These are phyloP conservation scores for Oryza brachyantha DNA, from an alignment of 176 grass and related monocot genomes.

Conservation along the genomic window DNA sequence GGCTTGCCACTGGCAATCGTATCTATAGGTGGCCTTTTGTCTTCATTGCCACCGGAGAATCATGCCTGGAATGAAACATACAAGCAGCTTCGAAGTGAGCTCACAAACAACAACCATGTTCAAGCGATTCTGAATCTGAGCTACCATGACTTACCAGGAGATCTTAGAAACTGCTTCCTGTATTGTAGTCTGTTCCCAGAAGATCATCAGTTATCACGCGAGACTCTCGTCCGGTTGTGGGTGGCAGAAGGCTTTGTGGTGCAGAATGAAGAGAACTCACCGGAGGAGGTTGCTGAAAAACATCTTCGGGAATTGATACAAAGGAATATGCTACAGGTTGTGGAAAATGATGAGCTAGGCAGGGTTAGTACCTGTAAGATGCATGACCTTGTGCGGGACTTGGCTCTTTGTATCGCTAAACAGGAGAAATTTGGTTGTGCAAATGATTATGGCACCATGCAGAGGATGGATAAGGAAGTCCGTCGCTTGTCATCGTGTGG, in stretches of 20 bases:
- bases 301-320: constrained; percentile 30
- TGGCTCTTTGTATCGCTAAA: constrained; percentile 32
- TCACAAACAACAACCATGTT: constrained; percentile 26
- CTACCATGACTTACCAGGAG: constrained; percentile 33
- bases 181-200: constrained; percentile 38
- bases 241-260: constrained; percentile 32
- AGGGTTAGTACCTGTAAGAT: constrained; percentile 28
- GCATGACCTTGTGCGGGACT: constrained; percentile 43
- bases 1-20: constrained; percentile 47
- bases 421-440: constrained; percentile 26
- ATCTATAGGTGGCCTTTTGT: constrained; percentile 46
- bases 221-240: constrained; percentile 25
- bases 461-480: constrained; percentile 9
- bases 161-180: constrained; percentile 29
- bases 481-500: constrained; percentile 17
- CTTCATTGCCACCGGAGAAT: background rate
- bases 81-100: constrained; percentile 46
- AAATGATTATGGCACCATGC: background rate
- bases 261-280: background rate
- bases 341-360: constrained; percentile 15
- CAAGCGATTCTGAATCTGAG: constrained; percentile 29
- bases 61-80: constrained; percentile 41
- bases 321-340: constrained; percentile 13
- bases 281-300: constrained; percentile 27
- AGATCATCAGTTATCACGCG: background rate